A percentile compares a stretch with the other conserved stretches of the same genome.
These are phyloP conservation scores for Dipteronia dyeriana DNA, from an alignment of 345 rosid genomes.

Conservation along the genomic window DNA sequence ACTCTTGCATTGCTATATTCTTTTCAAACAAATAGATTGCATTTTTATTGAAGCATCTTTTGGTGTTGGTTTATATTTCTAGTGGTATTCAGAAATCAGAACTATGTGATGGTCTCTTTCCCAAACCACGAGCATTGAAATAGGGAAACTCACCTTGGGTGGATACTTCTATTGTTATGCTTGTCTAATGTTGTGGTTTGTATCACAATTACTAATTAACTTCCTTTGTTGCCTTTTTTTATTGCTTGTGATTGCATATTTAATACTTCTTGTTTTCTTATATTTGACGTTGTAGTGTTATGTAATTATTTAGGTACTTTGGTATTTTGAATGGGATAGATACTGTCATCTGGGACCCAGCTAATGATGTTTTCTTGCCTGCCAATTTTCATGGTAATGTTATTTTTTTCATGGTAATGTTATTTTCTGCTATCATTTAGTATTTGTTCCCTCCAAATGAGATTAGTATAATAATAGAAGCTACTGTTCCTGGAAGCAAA, in stretches of 20 bases:
- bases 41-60: no score
- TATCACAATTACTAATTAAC: background rate
- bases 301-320: conserved; percentile 43
- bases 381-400: conserved; percentile 47
- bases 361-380: conserved; percentile 49
- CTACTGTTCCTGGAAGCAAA: background rate
- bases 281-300: conserved; percentile 1
- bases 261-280: background rate
- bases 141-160: background rate
- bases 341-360: conserved; percentile 54
- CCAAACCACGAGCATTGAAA: background rate
- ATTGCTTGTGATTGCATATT: background rate
- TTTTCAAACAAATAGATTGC: no score
- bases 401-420: conserved; percentile 38
- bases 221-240: background rate
- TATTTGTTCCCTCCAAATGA: background rate
- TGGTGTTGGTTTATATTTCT: no score
- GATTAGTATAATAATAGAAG: background rate
- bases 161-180: background rate
- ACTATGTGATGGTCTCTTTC: background rate
- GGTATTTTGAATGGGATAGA: conserved; percentile 60
- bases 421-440: background rate
- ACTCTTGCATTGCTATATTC: no score
- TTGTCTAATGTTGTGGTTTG: background rate
- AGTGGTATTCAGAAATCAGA: conserved; percentile 11